Conservation (phyloP, 257 asterid genomes). For the Capsicum pubescens region DNA sequence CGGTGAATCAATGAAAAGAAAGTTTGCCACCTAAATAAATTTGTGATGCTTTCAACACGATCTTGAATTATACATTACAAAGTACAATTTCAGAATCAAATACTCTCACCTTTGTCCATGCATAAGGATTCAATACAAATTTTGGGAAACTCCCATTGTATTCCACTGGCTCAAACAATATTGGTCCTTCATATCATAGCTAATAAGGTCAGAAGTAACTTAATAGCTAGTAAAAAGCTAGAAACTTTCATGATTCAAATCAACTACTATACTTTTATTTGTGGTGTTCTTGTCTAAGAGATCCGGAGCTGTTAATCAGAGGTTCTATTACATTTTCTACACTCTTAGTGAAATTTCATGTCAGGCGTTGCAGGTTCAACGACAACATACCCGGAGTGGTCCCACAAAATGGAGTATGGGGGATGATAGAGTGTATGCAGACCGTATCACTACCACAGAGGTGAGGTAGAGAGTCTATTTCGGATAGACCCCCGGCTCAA, state of each 20-base stretch:
- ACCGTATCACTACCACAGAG: too few relatives aligned
- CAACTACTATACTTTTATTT: neutral
- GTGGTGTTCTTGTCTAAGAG: neutral
- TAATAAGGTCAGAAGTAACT: neutral
- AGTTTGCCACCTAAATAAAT: constrained; percentile 25
- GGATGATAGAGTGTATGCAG: too few relatives aligned
- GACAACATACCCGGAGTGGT: too few relatives aligned
- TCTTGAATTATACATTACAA: neutral
- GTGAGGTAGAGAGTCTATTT: too few relatives aligned
- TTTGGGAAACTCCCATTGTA: constrained; percentile 35
- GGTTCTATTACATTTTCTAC: too few relatives aligned
- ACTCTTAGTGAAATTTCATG: too few relatives aligned
- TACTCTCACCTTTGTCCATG: constrained; percentile 33
- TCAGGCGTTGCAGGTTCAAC: too few relatives aligned
- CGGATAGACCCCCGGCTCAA: too few relatives aligned
- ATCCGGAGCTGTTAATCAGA: too few relatives aligned
- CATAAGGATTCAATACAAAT: constrained; percentile 16
- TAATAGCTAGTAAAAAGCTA: neutral
- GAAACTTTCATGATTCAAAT: neutral
- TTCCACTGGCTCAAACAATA: constrained; percentile 26
- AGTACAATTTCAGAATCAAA: neutral
- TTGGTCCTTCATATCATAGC: constrained; percentile 23
- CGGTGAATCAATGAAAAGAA: constrained; percentile 27
- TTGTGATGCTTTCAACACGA: neutral
- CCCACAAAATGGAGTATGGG: too few relatives aligned